Base-by-base conservation (phyloP, 2,329 filamentous ascomycete genomes). In the Metarhizium rileyi region DNA sequence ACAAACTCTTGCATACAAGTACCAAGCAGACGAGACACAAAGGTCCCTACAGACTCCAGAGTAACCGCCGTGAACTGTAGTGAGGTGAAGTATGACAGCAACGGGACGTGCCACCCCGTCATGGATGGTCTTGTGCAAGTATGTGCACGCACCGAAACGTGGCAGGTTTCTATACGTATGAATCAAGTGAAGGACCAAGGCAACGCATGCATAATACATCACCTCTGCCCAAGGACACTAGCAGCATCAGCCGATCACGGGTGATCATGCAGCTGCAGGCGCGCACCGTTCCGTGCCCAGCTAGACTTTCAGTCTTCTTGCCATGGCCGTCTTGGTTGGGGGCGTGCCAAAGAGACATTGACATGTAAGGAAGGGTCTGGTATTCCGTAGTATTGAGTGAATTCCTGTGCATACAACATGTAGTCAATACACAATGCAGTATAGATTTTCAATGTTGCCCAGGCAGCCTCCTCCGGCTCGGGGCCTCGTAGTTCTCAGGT, bases 251-350 rank as follows among this genome's bases (percentile, higher is more conserved):
- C 59, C 55, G 58, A 61, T 64, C 59, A 62, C 59, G 61, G 62
- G 57, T 63, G 56, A 64, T 62, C 55, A 60, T 62, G 57, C 64
- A 61, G 55, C 60, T 65, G 63, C 60, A 66, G 51, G 61, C 61
- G 61, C 63, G 64, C 61, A 61, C 62, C 63, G 63, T 63, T 63
- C 62, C 63, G 63, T 57, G 23, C 48, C 36, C 48, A 36, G 40
- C 28, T 23, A 38, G n/a, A 27, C 7, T 26, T 47, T 47, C 23
- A 23, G 40, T 47, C 23, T 42, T 9, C 22, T 9, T n/a, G 22
- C 16, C 18, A 22, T 42, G 10, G 20, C 18, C 8, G 10, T 25
- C 22, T 42, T 42, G 38, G 22, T 14, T 5, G 16, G 22, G 38
- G 38, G 38, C 9, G 38, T 23, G 20, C 38, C 10, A 7, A 22